Evolutionary conservation across 805 yeast species (phyloP).

Genomic region (Metschnikowia bowlesiae): DNA sequence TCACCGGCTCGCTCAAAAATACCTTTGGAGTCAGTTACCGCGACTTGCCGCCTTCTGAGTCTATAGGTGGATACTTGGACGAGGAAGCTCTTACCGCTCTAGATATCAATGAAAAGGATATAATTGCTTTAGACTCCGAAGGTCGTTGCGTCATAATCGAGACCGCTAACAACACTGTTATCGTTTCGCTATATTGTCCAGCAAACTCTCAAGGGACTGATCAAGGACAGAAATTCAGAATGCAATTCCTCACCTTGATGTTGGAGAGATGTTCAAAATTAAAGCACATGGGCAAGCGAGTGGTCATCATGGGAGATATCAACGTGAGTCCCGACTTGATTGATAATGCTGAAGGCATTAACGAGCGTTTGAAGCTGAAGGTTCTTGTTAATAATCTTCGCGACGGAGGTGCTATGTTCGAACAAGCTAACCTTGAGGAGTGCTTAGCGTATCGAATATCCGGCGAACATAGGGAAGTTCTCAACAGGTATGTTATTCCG

Average conservation of each 20-base stretch:
- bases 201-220: constrained; percentile 77
- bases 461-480: constrained; percentile 24
- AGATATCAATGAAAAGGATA: constrained; percentile 13
- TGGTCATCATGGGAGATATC: constrained; percentile 83
- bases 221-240: constrained; percentile 57
- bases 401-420: constrained; percentile 22
- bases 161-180: constrained; percentile 54
- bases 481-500: constrained; percentile 27
- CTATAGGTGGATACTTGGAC: constrained; percentile 72
- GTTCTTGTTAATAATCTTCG: constrained; percentile 10
- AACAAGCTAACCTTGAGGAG: constrained; percentile 23
- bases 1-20: constrained; percentile 58
- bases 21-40: constrained; percentile 7
- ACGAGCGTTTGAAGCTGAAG: constrained; percentile 35
- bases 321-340: constrained; percentile 76
- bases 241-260: constrained; percentile 53
- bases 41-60: constrained; percentile 8
- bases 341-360: constrained; percentile 73
- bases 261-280: constrained; percentile 60
- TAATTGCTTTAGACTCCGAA: constrained; percentile 57
- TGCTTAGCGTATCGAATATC: constrained; percentile 33
- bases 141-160: constrained; percentile 82
- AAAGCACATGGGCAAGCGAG: constrained; percentile 54
- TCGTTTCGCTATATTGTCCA: constrained; percentile 79
- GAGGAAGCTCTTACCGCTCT: constrained; percentile 30